Evolutionary conservation across 1,139 yeast species (phyloP).

Genomic region (Sporopachydermia cereana): DNA sequence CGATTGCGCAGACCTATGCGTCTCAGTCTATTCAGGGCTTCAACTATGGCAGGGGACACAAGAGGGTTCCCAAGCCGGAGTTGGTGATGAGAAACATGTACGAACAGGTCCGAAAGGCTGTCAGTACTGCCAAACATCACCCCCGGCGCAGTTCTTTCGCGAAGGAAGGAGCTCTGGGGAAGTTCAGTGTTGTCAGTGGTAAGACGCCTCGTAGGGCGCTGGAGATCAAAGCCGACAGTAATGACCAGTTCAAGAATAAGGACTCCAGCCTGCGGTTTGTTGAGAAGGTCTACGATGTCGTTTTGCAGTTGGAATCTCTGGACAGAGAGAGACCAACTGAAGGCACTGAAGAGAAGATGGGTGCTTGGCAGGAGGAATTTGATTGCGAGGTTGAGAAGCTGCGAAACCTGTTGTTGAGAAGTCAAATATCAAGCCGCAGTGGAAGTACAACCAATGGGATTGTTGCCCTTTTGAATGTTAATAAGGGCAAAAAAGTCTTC

Average conservation of each 20-base stretch:
- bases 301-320: slow-evolving; percentile 71
- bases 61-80: slow-evolving; percentile 75
- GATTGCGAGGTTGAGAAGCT: slow-evolving; percentile 28
- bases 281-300: slow-evolving; percentile 69
- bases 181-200: slow-evolving; percentile 69
- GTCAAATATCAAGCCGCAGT: slow-evolving; percentile 34
- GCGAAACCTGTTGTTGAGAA: slow-evolving; percentile 73
- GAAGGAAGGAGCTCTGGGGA: slow-evolving; percentile 87
- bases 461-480: slow-evolving; percentile 71
- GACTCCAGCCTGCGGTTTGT: slow-evolving; percentile 31
- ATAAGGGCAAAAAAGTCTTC: slow-evolving; percentile 81
- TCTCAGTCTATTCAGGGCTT: slow-evolving; percentile 71
- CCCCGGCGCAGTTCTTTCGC: slow-evolving; percentile 63
- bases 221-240: slow-evolving; percentile 47
- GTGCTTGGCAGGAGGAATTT: slow-evolving; percentile 22
- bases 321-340: slow-evolving; percentile 47
- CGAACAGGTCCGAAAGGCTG: slow-evolving; percentile 95
- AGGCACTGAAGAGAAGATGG: slow-evolving; percentile 26
- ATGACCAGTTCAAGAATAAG: slow-evolving; percentile 8
- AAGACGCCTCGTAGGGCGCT: slow-evolving; percentile 85
- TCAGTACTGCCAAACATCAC: slow-evolving; percentile 84
- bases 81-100: slow-evolving; percentile 96
- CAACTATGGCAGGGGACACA: slow-evolving; percentile 53
- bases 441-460: slow-evolving; percentile 22
- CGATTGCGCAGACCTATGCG: slow-evolving; percentile 89